These are phyloP conservation scores for Zasmidium citrigriseum DNA, from an alignment of 2,329 filamentous ascomycete species.

Conservation along the genomic window DNA sequence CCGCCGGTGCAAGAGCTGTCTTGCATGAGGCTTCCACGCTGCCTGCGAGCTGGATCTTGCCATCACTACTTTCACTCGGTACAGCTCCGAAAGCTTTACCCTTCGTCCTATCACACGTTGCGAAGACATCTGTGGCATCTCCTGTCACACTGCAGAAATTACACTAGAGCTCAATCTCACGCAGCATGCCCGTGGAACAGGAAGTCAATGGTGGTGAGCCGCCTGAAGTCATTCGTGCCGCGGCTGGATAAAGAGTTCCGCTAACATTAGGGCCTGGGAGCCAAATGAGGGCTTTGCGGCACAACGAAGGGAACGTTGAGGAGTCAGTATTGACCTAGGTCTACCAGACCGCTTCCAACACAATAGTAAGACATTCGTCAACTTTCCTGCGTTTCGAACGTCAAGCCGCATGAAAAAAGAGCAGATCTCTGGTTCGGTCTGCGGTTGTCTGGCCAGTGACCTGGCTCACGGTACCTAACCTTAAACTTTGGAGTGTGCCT, in stretches of 20 bases:
- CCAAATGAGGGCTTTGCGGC: background rate
- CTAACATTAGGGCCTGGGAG: background rate
- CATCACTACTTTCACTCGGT: background rate
- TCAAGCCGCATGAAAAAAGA: background rate
- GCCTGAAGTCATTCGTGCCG: background rate
- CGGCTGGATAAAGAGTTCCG: background rate
- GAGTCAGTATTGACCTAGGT: no score
- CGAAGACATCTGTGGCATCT: background rate
- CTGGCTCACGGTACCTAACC: background rate
- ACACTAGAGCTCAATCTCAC: background rate
- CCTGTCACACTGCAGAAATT: background rate
- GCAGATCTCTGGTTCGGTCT: background rate
- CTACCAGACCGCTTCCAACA: no score
- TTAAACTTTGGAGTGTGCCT: background rate
- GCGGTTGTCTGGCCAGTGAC: background rate
- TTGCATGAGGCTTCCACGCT: background rate
- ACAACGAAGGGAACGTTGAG: no score
- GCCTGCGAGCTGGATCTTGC: background rate
- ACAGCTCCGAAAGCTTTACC: background rate
- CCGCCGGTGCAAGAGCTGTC: background rate
- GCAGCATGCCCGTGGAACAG: background rate
- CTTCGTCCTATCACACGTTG: background rate
- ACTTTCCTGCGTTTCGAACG: background rate
- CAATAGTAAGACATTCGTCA: background rate
- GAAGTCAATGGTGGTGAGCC: background rate